Base-by-base conservation (phyloP, 768 basidiomycete species). In the Amanita jacksonii region DNA sequence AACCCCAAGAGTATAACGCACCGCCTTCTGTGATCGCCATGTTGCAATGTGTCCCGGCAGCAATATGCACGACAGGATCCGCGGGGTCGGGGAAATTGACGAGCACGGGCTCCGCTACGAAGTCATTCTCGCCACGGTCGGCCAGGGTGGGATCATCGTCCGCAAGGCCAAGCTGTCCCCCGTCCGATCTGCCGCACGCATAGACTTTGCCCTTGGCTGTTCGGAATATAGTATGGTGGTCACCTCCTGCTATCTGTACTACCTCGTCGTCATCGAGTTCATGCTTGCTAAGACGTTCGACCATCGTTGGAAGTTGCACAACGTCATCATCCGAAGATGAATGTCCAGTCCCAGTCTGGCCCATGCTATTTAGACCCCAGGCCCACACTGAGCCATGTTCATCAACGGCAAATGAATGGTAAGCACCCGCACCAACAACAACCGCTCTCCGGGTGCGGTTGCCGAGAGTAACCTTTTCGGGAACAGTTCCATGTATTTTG, bases 291-390 rank as follows among this genome's bases (percentile, higher is more conserved):
- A 91, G 72, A 5, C 73, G 66, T 38, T 69, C 61, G n/a, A 91
- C 77, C 43, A 71, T 76, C 51, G 67, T 72, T 1, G 87, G 87
- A 0, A 74, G 62, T 46, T 74, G 72, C 10, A 88, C 73, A 43
- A 81, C 67, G 37, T 63, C 54, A 48, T 73, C 71, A 36, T 72
- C 73, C 10, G 61, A 51, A 7, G 70, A 63, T 8, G 57, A 54
- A 48, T 62, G 68, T 4, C 73, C 73, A 0, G 83, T 80, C 24
- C 85, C 86, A 1, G 77, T 78, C 61, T 89, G 86, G 22, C 84
- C 92, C 81, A 74, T 85, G 62, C 69, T 87, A 61, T 98, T 96
- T 47, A 92, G 68, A n/a, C 94, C 94, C 94, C 94, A 97, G 9
- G 79, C 90, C 81, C 83, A 97, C 7, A 94, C 85, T 38, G 73